These are phyloP conservation scores for Teunomyces barrocoloradensis DNA, from an alignment of 805 yeast genomes.

Conservation along the genomic window DNA sequence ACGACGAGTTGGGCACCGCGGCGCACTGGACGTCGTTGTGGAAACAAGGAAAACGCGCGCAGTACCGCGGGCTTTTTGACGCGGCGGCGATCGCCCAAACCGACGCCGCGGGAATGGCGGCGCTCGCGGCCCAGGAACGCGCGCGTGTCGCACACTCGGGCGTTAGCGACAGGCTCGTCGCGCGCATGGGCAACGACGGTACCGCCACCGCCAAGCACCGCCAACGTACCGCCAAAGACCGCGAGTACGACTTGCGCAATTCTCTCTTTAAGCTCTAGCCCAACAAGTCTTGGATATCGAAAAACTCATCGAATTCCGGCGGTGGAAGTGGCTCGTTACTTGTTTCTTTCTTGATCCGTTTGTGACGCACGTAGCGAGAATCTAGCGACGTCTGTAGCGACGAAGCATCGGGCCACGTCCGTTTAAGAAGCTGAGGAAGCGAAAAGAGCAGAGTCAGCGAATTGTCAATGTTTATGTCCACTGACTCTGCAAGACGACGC, in stretches of 20 bases:
- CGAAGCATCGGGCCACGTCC: background rate
- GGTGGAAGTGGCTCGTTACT: conserved; percentile 4
- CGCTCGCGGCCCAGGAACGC: conserved; percentile 26
- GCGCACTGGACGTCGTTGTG: conserved; percentile 59
- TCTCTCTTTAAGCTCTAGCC: conserved; percentile 29
- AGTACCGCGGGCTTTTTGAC: conserved; percentile 35
- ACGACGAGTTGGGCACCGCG: conserved; percentile 61
- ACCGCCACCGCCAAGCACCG: conserved; percentile 33
- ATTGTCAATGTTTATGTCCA: too few species aligned
- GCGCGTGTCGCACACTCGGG: conserved; percentile 26
- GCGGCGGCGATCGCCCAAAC: conserved; percentile 29
- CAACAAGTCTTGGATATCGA: conserved; percentile 13
- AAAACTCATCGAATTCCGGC: conserved; percentile 10
- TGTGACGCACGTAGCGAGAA: conserved; percentile 3
- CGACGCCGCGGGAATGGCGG: conserved; percentile 22
- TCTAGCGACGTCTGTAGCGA: background rate
- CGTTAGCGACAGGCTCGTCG: conserved; percentile 26
- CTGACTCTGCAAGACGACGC: conserved; percentile 21
- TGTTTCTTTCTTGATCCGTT: conserved; percentile 10
- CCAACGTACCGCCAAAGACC: conserved; percentile 43
- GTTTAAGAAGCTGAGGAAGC: background rate
- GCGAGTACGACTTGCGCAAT: conserved; percentile 40
- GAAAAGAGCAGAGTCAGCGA: background rate
- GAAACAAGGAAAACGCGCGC: conserved; percentile 50
- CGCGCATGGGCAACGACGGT: conserved; percentile 41